A percentile compares a stretch with the other conserved stretches of the same genome.
phyloP scores from a whole-genome alignment of 805 yeast genomes.

The Metschnikowia bowlesiae region DNA sequence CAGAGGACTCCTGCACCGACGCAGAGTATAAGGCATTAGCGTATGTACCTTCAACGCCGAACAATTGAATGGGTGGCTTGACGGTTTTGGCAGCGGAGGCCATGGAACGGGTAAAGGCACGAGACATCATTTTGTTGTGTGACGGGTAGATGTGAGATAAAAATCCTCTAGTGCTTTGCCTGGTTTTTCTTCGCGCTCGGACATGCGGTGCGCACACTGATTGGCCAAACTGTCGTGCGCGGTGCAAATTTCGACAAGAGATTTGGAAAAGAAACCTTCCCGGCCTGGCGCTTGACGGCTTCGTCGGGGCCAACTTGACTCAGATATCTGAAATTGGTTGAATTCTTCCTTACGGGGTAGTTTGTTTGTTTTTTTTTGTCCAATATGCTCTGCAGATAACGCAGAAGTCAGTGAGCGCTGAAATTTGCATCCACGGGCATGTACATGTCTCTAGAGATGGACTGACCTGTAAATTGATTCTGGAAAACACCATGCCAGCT shows the following conservation, averaged over 20 bases:
- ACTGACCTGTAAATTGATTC: too few species aligned
- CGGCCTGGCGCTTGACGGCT: too few species aligned
- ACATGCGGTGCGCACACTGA: conserved; percentile 8
- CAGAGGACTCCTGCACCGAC: conserved; percentile 72
- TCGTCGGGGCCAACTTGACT: too few species aligned
- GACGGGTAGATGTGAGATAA: conserved; percentile 1
- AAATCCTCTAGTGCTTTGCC: conserved; percentile 1
- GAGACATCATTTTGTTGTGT: conserved; percentile 46
- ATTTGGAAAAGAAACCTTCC: too few species aligned
- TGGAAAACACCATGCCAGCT: too few species aligned
- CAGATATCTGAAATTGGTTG: background rate
- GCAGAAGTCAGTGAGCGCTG: background rate
- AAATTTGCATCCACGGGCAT: background rate
- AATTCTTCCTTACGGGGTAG: background rate
- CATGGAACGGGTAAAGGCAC: conserved; percentile 63
- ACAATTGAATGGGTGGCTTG: conserved; percentile 89
- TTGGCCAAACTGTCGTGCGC: conserved; percentile 13
- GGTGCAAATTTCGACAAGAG: background rate
- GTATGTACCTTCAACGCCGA: conserved; percentile 94
- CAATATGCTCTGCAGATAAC: background rate
- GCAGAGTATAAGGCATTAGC: conserved; percentile 94
- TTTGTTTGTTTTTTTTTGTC: background rate
- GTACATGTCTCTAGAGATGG: background rate
- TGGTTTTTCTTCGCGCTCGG: conserved; percentile 10
- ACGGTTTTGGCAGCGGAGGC: conserved; percentile 65